Evolutionary conservation across 179 eudicot genomes (phyloP).

Genomic region (Amaranthus tricolor): DNA sequence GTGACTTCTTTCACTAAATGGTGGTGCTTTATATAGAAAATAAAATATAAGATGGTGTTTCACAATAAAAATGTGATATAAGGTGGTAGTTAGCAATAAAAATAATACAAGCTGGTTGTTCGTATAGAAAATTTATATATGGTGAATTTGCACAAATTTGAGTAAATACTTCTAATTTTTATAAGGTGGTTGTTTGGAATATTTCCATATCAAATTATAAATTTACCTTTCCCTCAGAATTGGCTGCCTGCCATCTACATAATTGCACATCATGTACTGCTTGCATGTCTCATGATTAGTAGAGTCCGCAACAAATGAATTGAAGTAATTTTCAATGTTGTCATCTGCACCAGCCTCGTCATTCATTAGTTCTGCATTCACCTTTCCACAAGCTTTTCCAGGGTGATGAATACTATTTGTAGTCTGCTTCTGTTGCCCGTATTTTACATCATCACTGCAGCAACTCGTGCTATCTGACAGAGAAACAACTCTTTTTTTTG

Average conservation of each 20-base stretch:
- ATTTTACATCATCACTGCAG: conserved; percentile 21
- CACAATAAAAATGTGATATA: too few species aligned
- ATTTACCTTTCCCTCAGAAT: conserved; percentile 43
- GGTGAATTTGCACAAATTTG: too few species aligned
- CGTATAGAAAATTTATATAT: too few species aligned
- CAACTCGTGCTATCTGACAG: conserved; percentile 30
- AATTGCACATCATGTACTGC: conserved; percentile 43
- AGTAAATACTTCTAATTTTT: too few species aligned
- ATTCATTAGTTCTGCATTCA: neutral
- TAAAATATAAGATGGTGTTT: too few species aligned
- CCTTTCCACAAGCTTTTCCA: conserved; percentile 6
- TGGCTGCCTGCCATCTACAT: conserved; percentile 35
- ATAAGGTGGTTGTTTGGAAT: too few species aligned
- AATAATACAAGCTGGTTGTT: too few species aligned
- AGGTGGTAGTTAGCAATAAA: too few species aligned
- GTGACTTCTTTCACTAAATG: too few species aligned
- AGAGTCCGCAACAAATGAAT: conserved; percentile 41
- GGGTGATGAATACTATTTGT: conserved; percentile 13
- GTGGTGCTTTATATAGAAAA: too few species aligned
- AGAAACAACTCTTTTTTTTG: conserved; percentile 53
- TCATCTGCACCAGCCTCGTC: conserved; percentile 30
- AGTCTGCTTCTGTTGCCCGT: conserved; percentile 21
- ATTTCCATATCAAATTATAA: too few species aligned
- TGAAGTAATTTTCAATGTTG: conserved; percentile 39
- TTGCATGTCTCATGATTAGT: conserved; percentile 48